A percentile compares a stretch with the other conserved stretches of the same genome.
Evolutionary conservation across 148 eudicot species (phyloP).

Genomic region (Vaccinium myrtillus): DNA sequence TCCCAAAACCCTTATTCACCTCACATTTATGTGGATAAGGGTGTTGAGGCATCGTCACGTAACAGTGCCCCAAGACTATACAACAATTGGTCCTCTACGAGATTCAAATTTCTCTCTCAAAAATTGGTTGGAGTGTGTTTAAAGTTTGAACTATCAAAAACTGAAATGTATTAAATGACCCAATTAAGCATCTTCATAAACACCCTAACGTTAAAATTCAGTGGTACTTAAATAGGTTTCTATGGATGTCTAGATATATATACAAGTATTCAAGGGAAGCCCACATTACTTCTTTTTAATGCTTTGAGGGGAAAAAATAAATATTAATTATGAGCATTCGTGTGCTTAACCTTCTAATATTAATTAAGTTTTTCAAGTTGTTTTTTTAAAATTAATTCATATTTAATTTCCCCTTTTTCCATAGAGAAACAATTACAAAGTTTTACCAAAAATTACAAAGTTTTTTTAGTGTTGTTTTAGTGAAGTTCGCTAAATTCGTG

Average conservation of each 20-base stretch:
- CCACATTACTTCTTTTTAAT: neutral
- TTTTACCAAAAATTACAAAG: no score
- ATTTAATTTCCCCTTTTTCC: neutral
- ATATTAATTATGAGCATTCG: neutral
- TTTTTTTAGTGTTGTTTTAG: no score
- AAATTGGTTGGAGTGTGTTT: neutral
- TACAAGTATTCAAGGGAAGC: neutral
- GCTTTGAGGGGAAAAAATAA: neutral
- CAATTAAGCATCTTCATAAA: neutral
- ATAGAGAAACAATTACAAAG: no score
- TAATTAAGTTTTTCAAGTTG: no score
- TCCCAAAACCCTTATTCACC: no score
- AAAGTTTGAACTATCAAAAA: neutral
- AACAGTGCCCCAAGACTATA: no score
- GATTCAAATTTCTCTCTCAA: neutral
- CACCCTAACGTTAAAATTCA: neutral
- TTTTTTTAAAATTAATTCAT: no score
- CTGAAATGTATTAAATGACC: neutral
- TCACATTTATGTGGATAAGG: no score
- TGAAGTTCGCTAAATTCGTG: neutral
- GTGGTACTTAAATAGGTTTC: neutral
- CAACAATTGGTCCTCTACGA: no score
- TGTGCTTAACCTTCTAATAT: neutral
- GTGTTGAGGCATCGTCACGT: no score
- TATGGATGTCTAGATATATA: neutral